Evolutionary conservation across 2,329 filamentous ascomycete species (phyloP), one percentile per base, ranked within the genome.

Genomic region (Pseudopithomyces chartarum): DNA sequence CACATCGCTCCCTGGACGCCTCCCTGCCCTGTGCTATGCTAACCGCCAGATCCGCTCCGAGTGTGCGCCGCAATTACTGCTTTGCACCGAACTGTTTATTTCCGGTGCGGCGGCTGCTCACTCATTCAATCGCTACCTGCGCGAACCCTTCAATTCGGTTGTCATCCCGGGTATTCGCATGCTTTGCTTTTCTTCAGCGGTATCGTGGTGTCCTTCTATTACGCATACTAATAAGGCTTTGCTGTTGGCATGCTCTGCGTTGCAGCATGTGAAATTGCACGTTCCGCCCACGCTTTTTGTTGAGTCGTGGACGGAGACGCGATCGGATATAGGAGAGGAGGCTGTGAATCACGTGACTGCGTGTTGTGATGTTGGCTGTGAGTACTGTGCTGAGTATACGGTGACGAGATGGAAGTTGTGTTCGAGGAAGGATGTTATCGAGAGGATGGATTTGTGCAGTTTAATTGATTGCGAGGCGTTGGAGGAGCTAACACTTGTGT

Each of bases 401-500:
- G 38, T 40, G 15, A 17, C 8, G n/a, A 17, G 38, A n/a, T 40
- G 33, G 6, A 17, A 19, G 17, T 15, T 56, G 6, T 32, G 39
- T 15, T 13, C 32, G 26, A 54, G 34, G 45, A 57, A 57, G 15
- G 19, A 57, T 19, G 36, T 54, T 12, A 36, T 51, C 17, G 45
- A 50, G 3, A n/a, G 42, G 12, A 39, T 53, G 26, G 50, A 54
- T 46, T 17, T 54, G 7, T 54, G 45, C n/a, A 54, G 55, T 46
- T 17, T 57, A 17, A 10, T 54, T 11, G 46, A 54, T 15, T 54
- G 39, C 19, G 32, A 45, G 39, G 22, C 29, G 38, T 26, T 57
- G 17, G 45, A 57, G 51, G 53, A 22, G 13, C 17, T 57, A 11
- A 49, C 49, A 19, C 38, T 57, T 15, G 36, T 34, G 7, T 57